Evolutionary conservation across 768 basidiomycete genomes (phyloP).

Genomic region (Hericium alpestre): DNA sequence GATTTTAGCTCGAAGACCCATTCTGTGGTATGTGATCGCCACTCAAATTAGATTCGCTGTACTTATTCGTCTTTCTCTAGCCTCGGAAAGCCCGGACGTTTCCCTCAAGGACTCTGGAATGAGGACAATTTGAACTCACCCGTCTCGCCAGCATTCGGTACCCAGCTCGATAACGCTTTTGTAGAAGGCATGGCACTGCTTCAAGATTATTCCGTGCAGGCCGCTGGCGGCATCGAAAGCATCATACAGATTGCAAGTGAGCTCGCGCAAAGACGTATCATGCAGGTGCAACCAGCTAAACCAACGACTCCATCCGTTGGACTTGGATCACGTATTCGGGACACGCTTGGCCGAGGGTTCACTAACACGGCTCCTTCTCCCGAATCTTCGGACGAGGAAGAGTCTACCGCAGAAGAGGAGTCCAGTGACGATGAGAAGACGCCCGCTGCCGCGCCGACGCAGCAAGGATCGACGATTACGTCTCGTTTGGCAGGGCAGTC

Average conservation of each 20-base stretch:
- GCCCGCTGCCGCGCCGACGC: neutral
- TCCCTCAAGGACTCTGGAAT: slow-evolving; percentile 42
- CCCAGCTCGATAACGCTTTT: slow-evolving; percentile 55
- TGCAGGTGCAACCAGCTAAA: slow-evolving; percentile 25
- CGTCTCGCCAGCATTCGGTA: slow-evolving; percentile 34
- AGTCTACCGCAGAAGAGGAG: slow-evolving; percentile 24
- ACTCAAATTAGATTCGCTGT: neutral
- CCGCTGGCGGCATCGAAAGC: slow-evolving; percentile 59
- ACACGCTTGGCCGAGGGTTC: slow-evolving; percentile 60
- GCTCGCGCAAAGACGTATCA: slow-evolving; percentile 36
- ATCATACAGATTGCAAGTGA: slow-evolving; percentile 61
- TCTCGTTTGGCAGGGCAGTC: slow-evolving; percentile 51
- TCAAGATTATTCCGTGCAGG: slow-evolving; percentile 51
- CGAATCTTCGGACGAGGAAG: slow-evolving; percentile 20
- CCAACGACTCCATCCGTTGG: slow-evolving; percentile 25
- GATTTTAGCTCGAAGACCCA: slow-evolving; percentile 39
- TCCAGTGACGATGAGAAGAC: slow-evolving; percentile 37
- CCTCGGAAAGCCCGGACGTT: slow-evolving; percentile 36
- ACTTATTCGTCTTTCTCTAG: slow-evolving; percentile 23
- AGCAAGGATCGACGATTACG: slow-evolving; percentile 27
- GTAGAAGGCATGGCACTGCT: slow-evolving; percentile 55
- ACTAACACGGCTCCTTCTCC: slow-evolving; percentile 38
- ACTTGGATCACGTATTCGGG: slow-evolving; percentile 46
- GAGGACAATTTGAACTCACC: slow-evolving; percentile 29
- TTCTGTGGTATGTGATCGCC: slow-evolving; percentile 41